These are phyloP conservation scores for Xylariaceae sp. DNA, from an alignment of 2,329 filamentous ascomycete genomes.

Conservation along the genomic window DNA sequence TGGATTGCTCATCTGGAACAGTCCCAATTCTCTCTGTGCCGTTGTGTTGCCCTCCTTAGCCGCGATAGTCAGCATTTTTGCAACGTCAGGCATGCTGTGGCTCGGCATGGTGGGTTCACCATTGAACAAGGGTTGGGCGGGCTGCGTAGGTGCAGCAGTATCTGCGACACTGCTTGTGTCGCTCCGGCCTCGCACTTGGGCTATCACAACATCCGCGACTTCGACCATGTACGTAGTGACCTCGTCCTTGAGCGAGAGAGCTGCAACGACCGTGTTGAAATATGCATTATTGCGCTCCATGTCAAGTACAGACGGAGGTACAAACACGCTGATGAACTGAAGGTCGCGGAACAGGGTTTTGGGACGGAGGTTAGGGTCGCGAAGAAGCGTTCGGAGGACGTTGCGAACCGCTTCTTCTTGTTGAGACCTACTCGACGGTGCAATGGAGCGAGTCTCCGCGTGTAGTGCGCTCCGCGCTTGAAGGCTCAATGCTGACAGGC, in stretches of 20 bases:
- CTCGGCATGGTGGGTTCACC: conserved; percentile 41
- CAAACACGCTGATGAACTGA: conserved; percentile 68
- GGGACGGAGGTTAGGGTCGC: conserved; percentile 65
- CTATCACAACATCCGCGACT: conserved; percentile 66
- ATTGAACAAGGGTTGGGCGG: too few relatives aligned
- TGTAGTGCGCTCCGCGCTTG: conserved; percentile 38
- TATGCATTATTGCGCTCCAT: conserved; percentile 73
- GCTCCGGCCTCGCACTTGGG: conserved; percentile 53
- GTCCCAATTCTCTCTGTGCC: conserved; percentile 86
- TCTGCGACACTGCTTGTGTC: conserved; percentile 17
- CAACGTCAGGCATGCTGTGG: conserved; percentile 72
- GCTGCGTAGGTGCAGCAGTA: conserved; percentile 22
- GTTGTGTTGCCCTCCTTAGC: conserved; percentile 87
- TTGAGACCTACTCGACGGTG: conserved; percentile 48
- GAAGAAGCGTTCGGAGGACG: conserved; percentile 64
- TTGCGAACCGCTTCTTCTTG: conserved; percentile 57
- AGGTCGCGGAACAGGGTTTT: conserved; percentile 78
- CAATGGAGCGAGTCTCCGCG: conserved; percentile 45
- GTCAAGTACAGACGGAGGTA: conserved; percentile 57
- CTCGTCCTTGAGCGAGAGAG: conserved; percentile 82
- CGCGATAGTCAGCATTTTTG: conserved; percentile 85
- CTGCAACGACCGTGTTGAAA: conserved; percentile 83
- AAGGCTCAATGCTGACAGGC: conserved; percentile 33
- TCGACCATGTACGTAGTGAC: conserved; percentile 82
- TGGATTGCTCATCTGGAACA: conserved; percentile 89